Conservation (phyloP, 208 protist species). For the Tritrichomonas foetus region DNA sequence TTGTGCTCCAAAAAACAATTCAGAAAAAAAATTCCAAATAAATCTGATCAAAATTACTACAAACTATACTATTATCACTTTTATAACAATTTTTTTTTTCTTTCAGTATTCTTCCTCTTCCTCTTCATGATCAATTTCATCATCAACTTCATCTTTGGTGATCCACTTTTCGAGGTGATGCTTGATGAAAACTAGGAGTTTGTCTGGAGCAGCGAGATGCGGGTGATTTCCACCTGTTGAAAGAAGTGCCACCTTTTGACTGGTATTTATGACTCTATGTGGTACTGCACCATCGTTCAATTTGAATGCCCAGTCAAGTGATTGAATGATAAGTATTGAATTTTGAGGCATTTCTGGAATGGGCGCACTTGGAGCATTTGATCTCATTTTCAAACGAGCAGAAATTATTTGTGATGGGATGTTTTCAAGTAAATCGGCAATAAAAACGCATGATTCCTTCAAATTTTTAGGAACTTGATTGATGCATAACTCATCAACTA, state of each 20-base stretch:
- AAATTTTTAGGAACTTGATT: neutral
- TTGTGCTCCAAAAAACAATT: too few relatives aligned
- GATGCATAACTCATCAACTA: neutral
- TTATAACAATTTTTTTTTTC: too few relatives aligned
- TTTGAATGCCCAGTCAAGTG: conserved; percentile 6
- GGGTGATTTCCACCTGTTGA: neutral
- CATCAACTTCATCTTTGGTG: too few relatives aligned
- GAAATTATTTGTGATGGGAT: neutral
- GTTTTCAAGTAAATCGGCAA: neutral
- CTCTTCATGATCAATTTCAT: too few relatives aligned
- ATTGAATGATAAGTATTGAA: neutral
- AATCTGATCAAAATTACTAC: too few relatives aligned
- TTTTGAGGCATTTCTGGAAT: neutral
- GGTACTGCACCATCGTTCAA: neutral
- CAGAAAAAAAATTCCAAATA: too few relatives aligned
- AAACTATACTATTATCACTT: too few relatives aligned
- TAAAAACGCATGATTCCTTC: neutral
- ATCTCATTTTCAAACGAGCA: neutral
- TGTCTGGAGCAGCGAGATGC: neutral
- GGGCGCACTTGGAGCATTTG: neutral
- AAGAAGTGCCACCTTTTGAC: neutral
- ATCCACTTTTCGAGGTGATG: too few relatives aligned
- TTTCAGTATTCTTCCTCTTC: too few relatives aligned
- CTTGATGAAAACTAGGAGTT: neutral
- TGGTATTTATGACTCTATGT: neutral